These are phyloP conservation scores for Paracoccidioides brasiliensis DNA, from an alignment of 2,329 filamentous ascomycete genomes.

Conservation along the genomic window DNA sequence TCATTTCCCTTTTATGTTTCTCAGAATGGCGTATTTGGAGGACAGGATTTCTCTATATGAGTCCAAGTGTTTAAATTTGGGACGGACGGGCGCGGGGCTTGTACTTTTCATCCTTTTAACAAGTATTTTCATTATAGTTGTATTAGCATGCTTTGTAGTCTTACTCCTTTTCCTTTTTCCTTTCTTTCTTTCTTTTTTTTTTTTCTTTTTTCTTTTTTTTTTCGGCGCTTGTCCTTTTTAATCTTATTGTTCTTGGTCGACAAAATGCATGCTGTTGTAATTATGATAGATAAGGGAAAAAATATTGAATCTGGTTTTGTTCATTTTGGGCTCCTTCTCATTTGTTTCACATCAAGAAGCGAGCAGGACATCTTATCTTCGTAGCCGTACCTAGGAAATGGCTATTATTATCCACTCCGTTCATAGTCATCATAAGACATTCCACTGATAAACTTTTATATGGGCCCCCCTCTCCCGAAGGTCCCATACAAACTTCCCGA, in stretches of 20 bases:
- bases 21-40: constrained; percentile 6
- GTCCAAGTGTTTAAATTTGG: not conserved
- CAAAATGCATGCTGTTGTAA: not conserved
- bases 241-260: not conserved
- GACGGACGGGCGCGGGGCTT: not conserved
- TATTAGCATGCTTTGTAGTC: not conserved
- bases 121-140: not conserved
- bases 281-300: too few relatives aligned
- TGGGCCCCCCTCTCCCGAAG: too few relatives aligned
- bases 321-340: too few relatives aligned
- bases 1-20: not conserved
- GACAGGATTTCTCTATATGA: not conserved
- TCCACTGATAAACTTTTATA: too few relatives aligned
- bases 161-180: constrained; percentile 1
- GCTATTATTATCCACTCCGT: too few relatives aligned
- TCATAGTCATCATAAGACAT: too few relatives aligned
- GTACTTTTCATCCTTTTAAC: not conserved
- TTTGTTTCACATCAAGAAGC: too few relatives aligned
- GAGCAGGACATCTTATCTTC: too few relatives aligned
- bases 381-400: too few relatives aligned
- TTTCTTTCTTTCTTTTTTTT: constrained; percentile 3
- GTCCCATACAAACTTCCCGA: too few relatives aligned
- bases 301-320: too few relatives aligned
- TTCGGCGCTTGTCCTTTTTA: not conserved
- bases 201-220: not conserved